Base-by-base conservation (phyloP, 768 basidiomycete species). In the Leccinum pellstonianum region DNA sequence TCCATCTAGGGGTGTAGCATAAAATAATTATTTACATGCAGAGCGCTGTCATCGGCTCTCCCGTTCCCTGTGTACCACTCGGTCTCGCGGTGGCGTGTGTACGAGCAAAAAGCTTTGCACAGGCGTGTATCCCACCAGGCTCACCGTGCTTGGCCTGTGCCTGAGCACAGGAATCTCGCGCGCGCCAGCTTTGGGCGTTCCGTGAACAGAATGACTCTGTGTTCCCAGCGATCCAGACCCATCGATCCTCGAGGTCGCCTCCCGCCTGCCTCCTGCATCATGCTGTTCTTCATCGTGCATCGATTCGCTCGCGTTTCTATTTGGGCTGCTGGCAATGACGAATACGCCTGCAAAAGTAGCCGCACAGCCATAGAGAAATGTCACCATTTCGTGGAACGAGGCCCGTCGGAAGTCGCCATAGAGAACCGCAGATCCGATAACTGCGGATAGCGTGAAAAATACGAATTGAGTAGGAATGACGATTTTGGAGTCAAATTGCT, bases 401-500 rank as follows among this genome's bases (percentile, higher is more conserved):
- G 91, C 86, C 61, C 83, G 84, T 64, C 85, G 81, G 76, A 99
- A 99, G 73, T 99, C 96, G 25, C 92, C 90, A 70, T 96, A 99
- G 1, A 99, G 81, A 15, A 99, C 87, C 2, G 92, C 93, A 4
- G 93, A 95, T 27, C 95, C 96, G 57, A 91, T 77, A 65, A 99
- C 95, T 5, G 93, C 93, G 5, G 92, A 93, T 37, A 98, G 79
- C 25, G 92, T 95, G 77, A 98, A 98, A 57, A 94, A 81, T 31
- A 96, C 93, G 71, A 97, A 98, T 78, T 98, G 95, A 14, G 87
- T 88, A 5, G 95, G 96, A 63, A 98, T 93, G 25, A 98, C 95
- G 55, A 88, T 90, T 77, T 97, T 96, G 73, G 91, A 87, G 69
- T 97, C 93, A 72, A 98, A 98, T 21, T 87, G 84, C 86, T 93